Conservation (phyloP, 2,329 filamentous ascomycete genomes). For the Cordyceps tenuipes region DNA sequence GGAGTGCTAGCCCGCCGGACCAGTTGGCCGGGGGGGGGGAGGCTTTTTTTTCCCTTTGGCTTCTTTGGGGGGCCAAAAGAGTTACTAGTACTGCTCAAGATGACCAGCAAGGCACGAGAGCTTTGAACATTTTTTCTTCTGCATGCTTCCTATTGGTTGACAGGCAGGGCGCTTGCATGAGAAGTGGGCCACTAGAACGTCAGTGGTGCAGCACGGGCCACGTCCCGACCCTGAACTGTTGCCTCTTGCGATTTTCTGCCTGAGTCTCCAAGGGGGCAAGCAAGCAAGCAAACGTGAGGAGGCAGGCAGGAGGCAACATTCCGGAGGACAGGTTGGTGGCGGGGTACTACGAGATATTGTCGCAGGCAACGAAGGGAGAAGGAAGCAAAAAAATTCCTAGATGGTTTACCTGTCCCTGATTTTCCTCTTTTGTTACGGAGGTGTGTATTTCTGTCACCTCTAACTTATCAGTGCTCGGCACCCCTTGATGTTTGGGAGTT, state of each 20-base stretch:
- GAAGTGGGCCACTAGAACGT: conserved; percentile 26
- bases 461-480: not conserved
- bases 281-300: not conserved
- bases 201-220: conserved; percentile 17
- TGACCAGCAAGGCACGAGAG: conserved; percentile 23
- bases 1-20: not conserved
- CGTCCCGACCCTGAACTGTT: conserved; percentile 11
- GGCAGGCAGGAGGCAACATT: not conserved
- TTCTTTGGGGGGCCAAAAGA: not conserved
- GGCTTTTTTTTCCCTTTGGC: not conserved
- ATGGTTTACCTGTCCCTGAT: not conserved
- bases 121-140: conserved; percentile 30
- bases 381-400: not conserved
- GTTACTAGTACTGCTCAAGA: not conserved
- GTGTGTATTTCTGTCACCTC: not conserved
- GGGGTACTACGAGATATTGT: not conserved
- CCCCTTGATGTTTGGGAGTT: conserved; percentile 1
- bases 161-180: conserved; percentile 25
- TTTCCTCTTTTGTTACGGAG: not conserved
- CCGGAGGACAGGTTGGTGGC: not conserved
- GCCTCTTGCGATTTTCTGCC: conserved; percentile 1
- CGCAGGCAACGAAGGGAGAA: not conserved
- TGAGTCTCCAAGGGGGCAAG: conserved; percentile 1
- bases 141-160: conserved; percentile 25
- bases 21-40: not conserved